phyloP scores from a whole-genome alignment of 2,329 filamentous ascomycete genomes.

The Pseudogymnoascus sp. region DNA sequence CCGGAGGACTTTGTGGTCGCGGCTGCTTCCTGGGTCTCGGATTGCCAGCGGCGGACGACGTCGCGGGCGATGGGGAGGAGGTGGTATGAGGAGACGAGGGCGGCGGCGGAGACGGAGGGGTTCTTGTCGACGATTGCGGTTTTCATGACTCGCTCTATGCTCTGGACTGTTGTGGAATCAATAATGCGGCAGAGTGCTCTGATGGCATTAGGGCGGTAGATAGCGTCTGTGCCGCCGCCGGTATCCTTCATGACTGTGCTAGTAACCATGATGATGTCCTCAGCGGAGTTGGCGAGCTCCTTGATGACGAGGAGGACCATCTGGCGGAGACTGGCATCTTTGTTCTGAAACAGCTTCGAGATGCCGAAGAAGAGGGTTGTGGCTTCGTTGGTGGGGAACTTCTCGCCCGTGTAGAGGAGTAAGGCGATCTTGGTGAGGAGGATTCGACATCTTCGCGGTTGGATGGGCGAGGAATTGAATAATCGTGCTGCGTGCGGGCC shows the following conservation, averaged over 20 bases:
- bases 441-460: constrained; percentile 93
- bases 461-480: constrained; percentile 96
- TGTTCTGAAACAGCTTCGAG: constrained; percentile 99
- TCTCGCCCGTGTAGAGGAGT: constrained; percentile 92
- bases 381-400: constrained; percentile 93
- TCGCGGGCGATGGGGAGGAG: constrained; percentile 92
- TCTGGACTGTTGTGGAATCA: constrained; percentile 90
- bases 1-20: constrained; percentile 80
- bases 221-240: constrained; percentile 83
- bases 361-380: constrained; percentile 98
- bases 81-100: constrained; percentile 94
- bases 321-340: constrained; percentile 93
- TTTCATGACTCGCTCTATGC: constrained; percentile 97
- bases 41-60: constrained; percentile 95
- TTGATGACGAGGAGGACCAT: constrained; percentile 99
- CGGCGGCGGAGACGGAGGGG: constrained; percentile 91
- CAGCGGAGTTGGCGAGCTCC: constrained; percentile 87
- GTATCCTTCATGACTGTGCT: constrained; percentile 99
- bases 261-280: constrained; percentile 99
- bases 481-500: constrained; percentile 61
- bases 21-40: constrained; percentile 94
- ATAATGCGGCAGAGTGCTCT: constrained; percentile 93
- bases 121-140: constrained; percentile 99
- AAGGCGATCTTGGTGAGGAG: constrained; percentile 95
- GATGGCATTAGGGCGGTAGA: constrained; percentile 94